Base-by-base conservation (phyloP, 352 stramenopile species). In the Plasmopara muralis region DNA sequence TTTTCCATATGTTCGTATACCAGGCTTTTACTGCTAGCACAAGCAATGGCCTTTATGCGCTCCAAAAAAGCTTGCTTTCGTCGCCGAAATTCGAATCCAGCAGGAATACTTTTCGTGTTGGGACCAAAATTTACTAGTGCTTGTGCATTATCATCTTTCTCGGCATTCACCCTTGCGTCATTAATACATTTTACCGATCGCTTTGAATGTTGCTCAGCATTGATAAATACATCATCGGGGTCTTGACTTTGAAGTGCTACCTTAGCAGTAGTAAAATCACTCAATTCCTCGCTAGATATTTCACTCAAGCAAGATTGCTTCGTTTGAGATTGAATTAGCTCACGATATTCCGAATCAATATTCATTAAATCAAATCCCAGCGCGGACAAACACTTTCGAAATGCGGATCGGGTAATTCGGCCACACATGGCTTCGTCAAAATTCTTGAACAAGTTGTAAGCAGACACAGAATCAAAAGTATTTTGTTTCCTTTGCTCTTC, bases 1-100 rank as follows among this genome's bases (percentile, higher is more conserved):
- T 74, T 78, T 41, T 83, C 73, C 15, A 89, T 40, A 40, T 85
- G 62, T 42, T 93, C 80, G 29, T 90, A 87, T 5, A 93, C 77
- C 8, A 87, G 41, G 46, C 77, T 89, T 38, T 85, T 81, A 40
- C 64, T 80, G 43, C 77, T 90, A 4, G 66, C 50, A 0, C 70
- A 73, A 2, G 74, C 77, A 30, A 89, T 84, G 12, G 70, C 61
- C 45, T 90, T 89, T 62, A 90, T 90, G 53, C 82, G 70, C 28
- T 93, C 69, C 39, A 69, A 53, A 43, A 93, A 93, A 25, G 75
- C 53, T 53, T 86, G 65, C 38, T 89, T 90, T 14, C 82, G 65
- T 25, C 73, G 66, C 40, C 86, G 67, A 45, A 90, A 93, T 47
- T 93, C 82, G 9, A 57, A 68, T 20, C 60, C 30, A 16, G 74